Percentiles rank a stretch among this genome's conserved stretches.
phyloP scores from a whole-genome alignment of 1,284 basidiomycete genomes.

The Lignosus rhinocerotis region DNA sequence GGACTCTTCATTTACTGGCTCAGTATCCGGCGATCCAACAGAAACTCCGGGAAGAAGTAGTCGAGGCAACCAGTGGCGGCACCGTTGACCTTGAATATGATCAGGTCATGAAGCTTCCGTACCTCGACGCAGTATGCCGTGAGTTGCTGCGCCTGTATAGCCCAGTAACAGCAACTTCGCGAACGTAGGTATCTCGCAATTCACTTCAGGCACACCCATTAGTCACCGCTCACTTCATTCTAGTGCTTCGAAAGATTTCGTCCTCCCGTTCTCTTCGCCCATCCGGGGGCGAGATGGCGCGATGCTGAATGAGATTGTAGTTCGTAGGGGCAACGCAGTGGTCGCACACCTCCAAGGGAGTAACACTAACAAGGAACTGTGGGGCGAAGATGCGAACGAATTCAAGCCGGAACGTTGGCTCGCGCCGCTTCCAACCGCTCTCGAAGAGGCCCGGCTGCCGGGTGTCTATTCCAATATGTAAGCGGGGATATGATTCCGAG shows the following conservation, averaged over 20 bases:
- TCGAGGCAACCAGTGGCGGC: background rate
- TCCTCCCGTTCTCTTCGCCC: background rate
- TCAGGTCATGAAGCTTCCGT: constrained; percentile 12
- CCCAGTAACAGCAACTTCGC: background rate
- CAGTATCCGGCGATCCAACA: background rate
- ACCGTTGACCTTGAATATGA: constrained; percentile 11
- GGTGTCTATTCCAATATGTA: background rate
- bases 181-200: background rate
- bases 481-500: background rate
- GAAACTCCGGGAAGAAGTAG: background rate
- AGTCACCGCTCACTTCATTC: too few relatives aligned
- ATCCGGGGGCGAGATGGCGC: background rate
- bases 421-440: background rate
- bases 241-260: background rate
- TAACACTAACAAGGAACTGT: background rate
- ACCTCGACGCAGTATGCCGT: constrained; percentile 8
- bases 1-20: constrained; percentile 1
- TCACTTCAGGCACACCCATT: background rate
- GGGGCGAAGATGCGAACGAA: background rate
- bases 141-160: background rate
- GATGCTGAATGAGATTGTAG: background rate
- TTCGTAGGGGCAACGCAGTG: background rate
- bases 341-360: background rate
- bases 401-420: constrained; percentile 1
- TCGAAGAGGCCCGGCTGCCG: background rate